Evolutionary conservation across 1,139 yeast genomes (phyloP), one percentile per base, ranked within the genome.

Genomic region (Lodderomyces elongisporus): DNA sequence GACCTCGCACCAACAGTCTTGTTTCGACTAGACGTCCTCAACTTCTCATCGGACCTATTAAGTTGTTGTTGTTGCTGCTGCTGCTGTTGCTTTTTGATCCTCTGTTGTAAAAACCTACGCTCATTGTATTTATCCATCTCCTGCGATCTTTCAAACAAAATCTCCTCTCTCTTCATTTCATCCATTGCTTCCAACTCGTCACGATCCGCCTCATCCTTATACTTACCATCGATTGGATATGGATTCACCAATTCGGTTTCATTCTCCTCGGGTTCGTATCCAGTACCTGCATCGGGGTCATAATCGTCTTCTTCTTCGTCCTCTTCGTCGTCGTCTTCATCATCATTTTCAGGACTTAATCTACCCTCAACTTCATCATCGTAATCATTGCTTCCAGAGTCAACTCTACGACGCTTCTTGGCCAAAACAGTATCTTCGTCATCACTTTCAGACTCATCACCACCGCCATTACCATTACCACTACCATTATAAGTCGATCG

Each of bases 161-260:
- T 76, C 47, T 85, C 80, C 64, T 91, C 98, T 51, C 97, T 79
- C 49, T 84, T 84, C 55, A 91, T 77, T 66, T 93, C 98, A 39
- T 91, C 94, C 79, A 91, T 72, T 1, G 71, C 69, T 49, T 81
- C 79, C 44, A 91, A 64, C 33, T 52, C 53, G 4, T 64, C 78
- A 40, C 87, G 71, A 58, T 93, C 99, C 6, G 66, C 70, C 39
- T 80, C 95, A 56, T 88, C 84, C 49, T 79, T 84, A 63, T 80
- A 91, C 51, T 87, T 87, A 12, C 95, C 95, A 53, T 88, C 96
- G 38, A 91, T 61, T 2, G 98, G 98, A 55, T 89, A 91, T 5
- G 97, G 98, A 46, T 71, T 74, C 25, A 62, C 54, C 45, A 82
- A 72, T 34, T 64, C 65, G 6, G 47, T 54, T 7, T 45, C 57